Evolutionary conservation across 257 asterid species (phyloP), one percentile per base, ranked within the genome.

Genomic region (Solanum virginianum): DNA sequence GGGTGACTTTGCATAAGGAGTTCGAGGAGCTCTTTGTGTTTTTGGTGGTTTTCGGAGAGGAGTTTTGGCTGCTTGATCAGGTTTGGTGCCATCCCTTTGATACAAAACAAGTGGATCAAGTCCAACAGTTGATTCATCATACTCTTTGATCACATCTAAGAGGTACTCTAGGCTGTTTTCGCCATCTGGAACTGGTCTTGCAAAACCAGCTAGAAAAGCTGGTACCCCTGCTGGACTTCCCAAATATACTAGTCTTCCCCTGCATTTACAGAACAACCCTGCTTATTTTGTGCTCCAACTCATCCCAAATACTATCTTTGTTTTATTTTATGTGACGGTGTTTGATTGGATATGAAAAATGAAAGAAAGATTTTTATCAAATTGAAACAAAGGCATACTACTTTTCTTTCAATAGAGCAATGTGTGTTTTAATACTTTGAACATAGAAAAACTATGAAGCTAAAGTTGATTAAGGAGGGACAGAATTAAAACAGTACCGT

Each of bases 81-180:
- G 98, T 82, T 92, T 89, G 86, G 85, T 91, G 4, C 96, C 98
- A 49, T 95, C 94, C 1, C 92, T 91, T 84, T 93, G 97, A 60
- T 93, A 95, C 32, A 91, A 84, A 8, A 94, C 91, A 39, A 94
- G 91, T 0, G 98, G 98, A 86, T 95, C 96, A 24, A 95, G 94
- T 7, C 98, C 98, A 1, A 93, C 77, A 0, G 92, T 93, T 10
- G 98, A 94, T 87, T 90, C 97, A 13, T 94, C 97, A 45, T 95
- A 95, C 88, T 94, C 98, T 87, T 92, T 95, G 90, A 95, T 95
- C 83, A 95, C 98, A 55, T 95, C 98, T 3, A 95, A 88, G 60
- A 95, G 96, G 84, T 95, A 93, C 66, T 95, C 97, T 12, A 95
- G 15, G 89, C 89, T 88, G 90, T 93, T 95, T 88, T 93, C 98